Percentiles rank a stretch among this genome's conserved stretches.
Evolutionary conservation across 2,329 filamentous ascomycete genomes (phyloP).

Genomic region (Diplocarpon rosae): DNA sequence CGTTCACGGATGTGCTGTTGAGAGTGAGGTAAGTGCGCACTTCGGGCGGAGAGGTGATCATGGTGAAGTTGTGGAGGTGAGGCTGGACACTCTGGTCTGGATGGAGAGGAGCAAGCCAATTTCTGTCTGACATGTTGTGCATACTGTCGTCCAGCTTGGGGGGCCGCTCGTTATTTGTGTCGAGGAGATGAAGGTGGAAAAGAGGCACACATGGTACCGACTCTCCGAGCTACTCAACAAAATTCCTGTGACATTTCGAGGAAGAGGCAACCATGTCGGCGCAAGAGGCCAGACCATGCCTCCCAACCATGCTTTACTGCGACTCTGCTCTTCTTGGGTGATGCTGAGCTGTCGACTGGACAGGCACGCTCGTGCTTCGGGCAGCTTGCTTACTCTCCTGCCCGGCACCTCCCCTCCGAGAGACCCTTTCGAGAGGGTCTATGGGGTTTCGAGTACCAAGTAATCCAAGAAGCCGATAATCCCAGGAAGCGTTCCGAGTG

Average conservation of each 20-base stretch:
- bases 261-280: too few relatives aligned
- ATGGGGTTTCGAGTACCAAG: neutral
- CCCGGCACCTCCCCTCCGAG: neutral
- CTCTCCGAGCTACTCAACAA: too few relatives aligned
- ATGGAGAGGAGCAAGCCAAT: conserved; percentile 2
- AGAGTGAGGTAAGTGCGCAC: neutral
- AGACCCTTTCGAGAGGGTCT: conserved; percentile 2
- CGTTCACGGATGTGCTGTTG: neutral
- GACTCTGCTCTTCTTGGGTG: too few relatives aligned
- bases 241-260: too few relatives aligned
- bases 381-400: neutral
- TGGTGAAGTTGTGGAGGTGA: conserved; percentile 2
- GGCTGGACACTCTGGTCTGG: neutral
- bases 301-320: too few relatives aligned
- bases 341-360: too few relatives aligned
- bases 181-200: neutral
- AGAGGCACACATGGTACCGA: neutral
- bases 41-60: conserved; percentile 1
- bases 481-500: conserved; percentile 9
- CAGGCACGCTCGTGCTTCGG: too few relatives aligned
- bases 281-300: too few relatives aligned
- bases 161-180: neutral
- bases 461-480: neutral
- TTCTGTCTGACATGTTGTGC: neutral
- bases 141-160: neutral